A percentile compares a stretch with the other conserved stretches of the same genome.
phyloP scores from a whole-genome alignment of 1,284 basidiomycete genomes.

The Mycosarcoma maydis region DNA sequence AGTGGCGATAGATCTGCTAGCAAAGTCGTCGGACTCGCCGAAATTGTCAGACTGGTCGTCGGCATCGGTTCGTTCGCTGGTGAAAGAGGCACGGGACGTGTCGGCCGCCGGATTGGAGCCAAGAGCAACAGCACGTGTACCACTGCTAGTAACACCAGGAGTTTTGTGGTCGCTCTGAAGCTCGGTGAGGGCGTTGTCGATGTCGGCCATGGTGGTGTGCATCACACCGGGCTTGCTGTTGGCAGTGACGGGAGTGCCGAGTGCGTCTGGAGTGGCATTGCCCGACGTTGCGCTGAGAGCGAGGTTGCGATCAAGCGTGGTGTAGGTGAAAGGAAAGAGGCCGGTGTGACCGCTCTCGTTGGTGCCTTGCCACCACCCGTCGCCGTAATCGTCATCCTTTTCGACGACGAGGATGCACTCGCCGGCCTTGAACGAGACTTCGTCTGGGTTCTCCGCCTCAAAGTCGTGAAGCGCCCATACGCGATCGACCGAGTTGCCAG shows the following conservation, averaged over 20 bases:
- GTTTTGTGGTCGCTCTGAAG: slow-evolving; percentile 44
- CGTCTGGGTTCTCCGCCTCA: slow-evolving; percentile 89
- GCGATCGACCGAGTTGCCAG: slow-evolving; percentile 50
- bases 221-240: slow-evolving; percentile 49
- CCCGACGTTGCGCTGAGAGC: slow-evolving; percentile 46
- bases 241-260: slow-evolving; percentile 24
- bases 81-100: slow-evolving; percentile 39
- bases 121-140: slow-evolving; percentile 1
- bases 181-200: slow-evolving; percentile 64
- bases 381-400: slow-evolving; percentile 90
- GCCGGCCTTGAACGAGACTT: slow-evolving; percentile 85
- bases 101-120: slow-evolving; percentile 21
- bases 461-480: slow-evolving; percentile 81
- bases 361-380: slow-evolving; percentile 99
- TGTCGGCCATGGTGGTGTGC: slow-evolving; percentile 65
- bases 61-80: slow-evolving; percentile 51
- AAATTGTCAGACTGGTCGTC: slow-evolving; percentile 40
- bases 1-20: slow-evolving; percentile 46
- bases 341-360: slow-evolving; percentile 84
- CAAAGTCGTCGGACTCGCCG: slow-evolving; percentile 51
- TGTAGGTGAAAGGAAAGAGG: slow-evolving; percentile 91
- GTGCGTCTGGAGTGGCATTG: slow-evolving; percentile 24
- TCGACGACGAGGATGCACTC: slow-evolving; percentile 89
- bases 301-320: slow-evolving; percentile 67
- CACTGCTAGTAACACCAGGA: slow-evolving; percentile 8